Conservation (phyloP, 2,329 filamentous ascomycete genomes). For the Chrysosporium keratinophilum region DNA sequence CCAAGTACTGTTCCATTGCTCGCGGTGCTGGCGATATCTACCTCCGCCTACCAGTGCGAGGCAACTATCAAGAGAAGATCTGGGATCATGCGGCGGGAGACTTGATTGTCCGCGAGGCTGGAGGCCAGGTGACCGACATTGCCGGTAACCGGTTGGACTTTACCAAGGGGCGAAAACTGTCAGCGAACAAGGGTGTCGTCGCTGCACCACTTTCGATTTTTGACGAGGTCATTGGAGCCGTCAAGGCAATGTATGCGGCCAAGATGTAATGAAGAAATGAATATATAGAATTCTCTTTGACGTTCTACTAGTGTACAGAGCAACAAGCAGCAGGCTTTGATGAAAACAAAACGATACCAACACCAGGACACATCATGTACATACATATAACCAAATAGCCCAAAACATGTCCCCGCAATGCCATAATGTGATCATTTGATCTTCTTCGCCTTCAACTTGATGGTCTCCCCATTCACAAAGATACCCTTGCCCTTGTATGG, state of each 20-base stretch:
- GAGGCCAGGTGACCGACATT: slow-evolving; percentile 83
- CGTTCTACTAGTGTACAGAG: slow-evolving; percentile 3
- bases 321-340: background rate
- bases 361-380: slow-evolving; percentile 17
- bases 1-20: slow-evolving; percentile 94
- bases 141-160: slow-evolving; percentile 80
- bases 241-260: slow-evolving; percentile 60
- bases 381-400: slow-evolving; percentile 22
- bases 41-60: slow-evolving; percentile 72
- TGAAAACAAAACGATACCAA: slow-evolving; percentile 8
- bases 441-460: slow-evolving; percentile 97
- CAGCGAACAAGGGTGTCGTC: slow-evolving; percentile 85
- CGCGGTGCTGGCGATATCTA: slow-evolving; percentile 92
- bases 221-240: slow-evolving; percentile 62
- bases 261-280: slow-evolving; percentile 32
- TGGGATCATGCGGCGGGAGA: slow-evolving; percentile 98
- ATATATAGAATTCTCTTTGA: slow-evolving; percentile 1
- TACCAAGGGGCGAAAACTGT: slow-evolving; percentile 70
- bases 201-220: slow-evolving; percentile 73
- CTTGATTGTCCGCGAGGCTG: slow-evolving; percentile 85
- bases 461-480: slow-evolving; percentile 94
- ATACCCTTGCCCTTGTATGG: slow-evolving; percentile 99
- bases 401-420: background rate
- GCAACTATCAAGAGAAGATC: slow-evolving; percentile 95
- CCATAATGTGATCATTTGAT: slow-evolving; percentile 54